Evolutionary conservation across 2,329 filamentous ascomycete species (phyloP).

Genomic region (Claviceps sp.): DNA sequence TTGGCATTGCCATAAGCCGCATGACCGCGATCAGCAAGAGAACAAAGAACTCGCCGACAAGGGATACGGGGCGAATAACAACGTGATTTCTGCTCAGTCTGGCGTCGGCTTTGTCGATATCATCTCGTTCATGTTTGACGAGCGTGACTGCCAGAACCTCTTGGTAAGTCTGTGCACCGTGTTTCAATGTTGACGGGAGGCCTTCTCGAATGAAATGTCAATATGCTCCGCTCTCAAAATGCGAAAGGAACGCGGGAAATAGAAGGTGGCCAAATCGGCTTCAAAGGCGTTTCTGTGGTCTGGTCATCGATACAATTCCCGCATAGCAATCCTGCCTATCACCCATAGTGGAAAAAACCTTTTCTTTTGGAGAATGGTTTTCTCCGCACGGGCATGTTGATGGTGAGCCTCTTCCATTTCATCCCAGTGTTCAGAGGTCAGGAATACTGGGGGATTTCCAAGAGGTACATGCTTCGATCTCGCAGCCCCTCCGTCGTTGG

Average conservation of each 20-base stretch:
- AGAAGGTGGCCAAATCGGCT: constrained; percentile 50
- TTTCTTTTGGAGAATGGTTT: constrained; percentile 29
- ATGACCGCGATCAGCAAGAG: constrained; percentile 35
- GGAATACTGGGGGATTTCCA: constrained; percentile 34
- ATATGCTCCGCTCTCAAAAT: not conserved
- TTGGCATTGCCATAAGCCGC: constrained; percentile 97
- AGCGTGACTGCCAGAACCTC: constrained; percentile 45
- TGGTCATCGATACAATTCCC: constrained; percentile 58
- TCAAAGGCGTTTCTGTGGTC: constrained; percentile 32
- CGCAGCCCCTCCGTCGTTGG: not conserved
- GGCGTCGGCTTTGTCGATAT: constrained; percentile 71
- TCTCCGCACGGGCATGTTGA: constrained; percentile 11
- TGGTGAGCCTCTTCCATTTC: constrained; percentile 26
- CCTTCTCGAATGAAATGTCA: not conserved
- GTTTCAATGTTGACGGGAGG: too few species aligned
- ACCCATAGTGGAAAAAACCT: constrained; percentile 21
- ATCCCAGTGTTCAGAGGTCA: constrained; percentile 33
- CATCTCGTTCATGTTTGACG: constrained; percentile 58
- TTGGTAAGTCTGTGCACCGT: constrained; percentile 19
- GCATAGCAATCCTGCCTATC: constrained; percentile 33
- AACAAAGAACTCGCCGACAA: constrained; percentile 43
- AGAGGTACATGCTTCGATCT: constrained; percentile 30
- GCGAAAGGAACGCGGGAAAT: constrained; percentile 22
- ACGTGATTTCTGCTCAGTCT: constrained; percentile 50
- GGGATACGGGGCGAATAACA: constrained; percentile 74